These are phyloP conservation scores for Hypoxylon sp. DNA, from an alignment of 2,329 filamentous ascomycete species.

Conservation along the genomic window DNA sequence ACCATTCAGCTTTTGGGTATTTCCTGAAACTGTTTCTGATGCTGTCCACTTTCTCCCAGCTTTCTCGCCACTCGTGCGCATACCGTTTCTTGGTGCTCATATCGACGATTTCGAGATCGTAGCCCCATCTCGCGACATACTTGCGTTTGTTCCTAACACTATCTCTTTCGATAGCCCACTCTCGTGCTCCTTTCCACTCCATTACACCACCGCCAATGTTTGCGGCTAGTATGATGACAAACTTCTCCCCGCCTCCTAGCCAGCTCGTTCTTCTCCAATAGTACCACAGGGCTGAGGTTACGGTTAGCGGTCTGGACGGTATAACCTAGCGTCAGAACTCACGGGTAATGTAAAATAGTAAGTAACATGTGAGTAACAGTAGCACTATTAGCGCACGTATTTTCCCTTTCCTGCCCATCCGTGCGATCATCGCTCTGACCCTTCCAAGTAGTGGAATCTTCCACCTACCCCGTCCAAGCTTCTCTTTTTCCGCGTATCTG, in stretches of 20 bases:
- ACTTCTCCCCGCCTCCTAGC: conserved; percentile 89
- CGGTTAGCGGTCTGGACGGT: conserved; percentile 47
- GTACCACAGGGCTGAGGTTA: conserved; percentile 64
- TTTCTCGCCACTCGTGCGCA: conserved; percentile 98
- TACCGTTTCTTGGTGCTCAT: conserved; percentile 99
- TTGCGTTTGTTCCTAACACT: conserved; percentile 95
- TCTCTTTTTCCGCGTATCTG: conserved; percentile 83
- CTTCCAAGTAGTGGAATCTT: conserved; percentile 64
- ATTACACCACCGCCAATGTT: conserved; percentile 98
- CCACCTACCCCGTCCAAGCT: conserved; percentile 73
- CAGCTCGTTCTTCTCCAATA: conserved; percentile 79
- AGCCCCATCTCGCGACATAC: conserved; percentile 90
- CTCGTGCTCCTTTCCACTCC: conserved; percentile 97
- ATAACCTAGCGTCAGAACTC: conserved; percentile 60
- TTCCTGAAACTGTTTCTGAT: conserved; percentile 90
- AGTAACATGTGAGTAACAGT: conserved; percentile 71
- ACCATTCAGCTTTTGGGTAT: conserved; percentile 98
- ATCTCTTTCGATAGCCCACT: conserved; percentile 98
- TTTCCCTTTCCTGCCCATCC: conserved; percentile 76
- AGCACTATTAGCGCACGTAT: conserved; percentile 72
- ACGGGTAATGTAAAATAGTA: conserved; percentile 81
- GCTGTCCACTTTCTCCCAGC: conserved; percentile 99
- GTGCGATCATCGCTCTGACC: conserved; percentile 62
- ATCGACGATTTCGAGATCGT: conserved; percentile 95
- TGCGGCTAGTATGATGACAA: conserved; percentile 91